These are phyloP conservation scores for Diaporthe ampelina DNA, from an alignment of 2,329 filamentous ascomycete genomes.

Conservation along the genomic window DNA sequence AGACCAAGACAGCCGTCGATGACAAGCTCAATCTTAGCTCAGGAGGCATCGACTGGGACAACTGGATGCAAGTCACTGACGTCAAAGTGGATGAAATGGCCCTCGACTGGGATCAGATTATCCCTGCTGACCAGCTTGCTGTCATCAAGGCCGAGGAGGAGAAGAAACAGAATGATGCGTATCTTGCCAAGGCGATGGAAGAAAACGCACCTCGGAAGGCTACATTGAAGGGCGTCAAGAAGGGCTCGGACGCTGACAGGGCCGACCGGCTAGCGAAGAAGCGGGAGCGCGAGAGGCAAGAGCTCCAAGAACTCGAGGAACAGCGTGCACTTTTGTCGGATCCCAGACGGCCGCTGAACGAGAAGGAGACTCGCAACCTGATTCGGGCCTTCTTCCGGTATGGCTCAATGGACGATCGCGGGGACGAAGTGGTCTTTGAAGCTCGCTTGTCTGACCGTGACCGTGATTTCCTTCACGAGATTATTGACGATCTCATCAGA, in stretches of 20 bases:
- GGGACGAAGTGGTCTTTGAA: conserved; percentile 88
- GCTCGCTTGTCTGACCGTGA: conserved; percentile 89
- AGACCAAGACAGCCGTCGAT: conserved; percentile 95
- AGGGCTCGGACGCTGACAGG: conserved; percentile 69
- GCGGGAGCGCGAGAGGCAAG: conserved; percentile 72
- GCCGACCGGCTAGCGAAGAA: conserved; percentile 76
- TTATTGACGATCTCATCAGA: conserved; percentile 80
- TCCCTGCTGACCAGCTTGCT: conserved; percentile 92
- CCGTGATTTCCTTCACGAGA: conserved; percentile 80
- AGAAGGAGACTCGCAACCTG: conserved; percentile 93
- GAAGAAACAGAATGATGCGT: conserved; percentile 84
- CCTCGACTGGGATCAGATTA: conserved; percentile 98
- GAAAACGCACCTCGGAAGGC: conserved; percentile 87
- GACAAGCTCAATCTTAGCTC: conserved; percentile 93
- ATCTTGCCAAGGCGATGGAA: conserved; percentile 84
- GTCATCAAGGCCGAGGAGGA: conserved; percentile 92
- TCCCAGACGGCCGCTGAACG: conserved; percentile 88
- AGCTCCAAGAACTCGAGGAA: conserved; percentile 82
- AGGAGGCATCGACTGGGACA: conserved; percentile 87
- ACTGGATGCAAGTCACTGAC: conserved; percentile 97
- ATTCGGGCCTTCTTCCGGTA: conserved; percentile 92
- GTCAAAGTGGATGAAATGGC: conserved; percentile 88
- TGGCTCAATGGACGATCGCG: conserved; percentile 89
- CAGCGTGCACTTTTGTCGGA: conserved; percentile 82
- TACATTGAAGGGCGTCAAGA: conserved; percentile 69